phyloP scores from a whole-genome alignment of 1,284 basidiomycete species.

The Trametes versicolor region DNA sequence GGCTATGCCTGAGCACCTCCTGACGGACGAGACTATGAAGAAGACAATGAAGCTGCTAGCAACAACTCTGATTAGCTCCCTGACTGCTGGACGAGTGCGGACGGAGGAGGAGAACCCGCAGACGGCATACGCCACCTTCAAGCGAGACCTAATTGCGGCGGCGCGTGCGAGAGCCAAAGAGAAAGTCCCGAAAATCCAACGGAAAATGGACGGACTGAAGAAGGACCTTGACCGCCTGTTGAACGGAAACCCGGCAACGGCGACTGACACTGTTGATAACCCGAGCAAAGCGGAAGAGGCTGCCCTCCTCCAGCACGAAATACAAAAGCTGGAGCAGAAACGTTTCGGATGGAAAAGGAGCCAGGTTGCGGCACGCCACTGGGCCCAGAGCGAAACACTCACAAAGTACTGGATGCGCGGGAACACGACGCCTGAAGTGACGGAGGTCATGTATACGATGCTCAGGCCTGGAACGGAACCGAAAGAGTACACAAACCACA shows the following conservation, averaged over 20 bases:
- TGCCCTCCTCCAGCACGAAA: not conserved
- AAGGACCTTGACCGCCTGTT: not conserved
- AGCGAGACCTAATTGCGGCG: not conserved
- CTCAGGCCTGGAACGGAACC: not conserved
- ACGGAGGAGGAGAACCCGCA: not conserved
- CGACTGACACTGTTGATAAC: not conserved
- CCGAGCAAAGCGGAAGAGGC: not conserved
- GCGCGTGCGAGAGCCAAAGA: not conserved
- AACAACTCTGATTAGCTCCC: not conserved
- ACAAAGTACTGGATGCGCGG: conserved; percentile 43
- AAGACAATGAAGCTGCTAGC: not conserved
- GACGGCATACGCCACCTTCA: not conserved
- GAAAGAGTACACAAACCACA: conserved; percentile 1
- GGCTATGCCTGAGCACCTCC: not conserved
- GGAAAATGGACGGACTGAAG: not conserved
- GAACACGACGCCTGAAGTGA: conserved; percentile 22
- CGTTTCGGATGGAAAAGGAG: not conserved
- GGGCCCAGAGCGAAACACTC: conserved; percentile 44
- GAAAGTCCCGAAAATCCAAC: conserved; percentile 14
- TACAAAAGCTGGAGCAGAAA: not conserved
- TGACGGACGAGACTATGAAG: not conserved
- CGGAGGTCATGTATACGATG: not conserved
- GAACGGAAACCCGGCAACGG: no score
- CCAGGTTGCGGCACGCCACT: conserved; percentile 9
- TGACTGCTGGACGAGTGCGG: not conserved